A percentile compares a stretch with the other conserved stretches of the same genome.
Evolutionary conservation across 164 flowering plant genomes (phyloP).

Genomic region (Cinnamomum chago): DNA sequence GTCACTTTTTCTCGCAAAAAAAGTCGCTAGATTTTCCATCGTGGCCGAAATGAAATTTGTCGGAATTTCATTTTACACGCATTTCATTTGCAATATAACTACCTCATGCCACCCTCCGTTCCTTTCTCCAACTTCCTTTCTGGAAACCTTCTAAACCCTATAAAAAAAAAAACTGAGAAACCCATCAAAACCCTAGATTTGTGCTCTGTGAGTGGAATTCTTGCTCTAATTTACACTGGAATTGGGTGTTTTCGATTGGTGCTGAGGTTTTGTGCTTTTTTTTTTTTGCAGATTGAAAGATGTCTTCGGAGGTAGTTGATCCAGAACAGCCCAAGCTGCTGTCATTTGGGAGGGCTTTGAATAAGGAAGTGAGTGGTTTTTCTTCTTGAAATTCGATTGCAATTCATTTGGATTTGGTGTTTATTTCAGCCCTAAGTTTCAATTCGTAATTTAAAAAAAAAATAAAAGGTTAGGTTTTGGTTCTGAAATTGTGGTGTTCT

Average conservation of each 20-base stretch:
- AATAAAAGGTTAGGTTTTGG: not conserved
- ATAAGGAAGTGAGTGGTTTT: not conserved
- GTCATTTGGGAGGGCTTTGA: constrained; percentile 22
- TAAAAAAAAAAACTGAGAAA: not conserved
- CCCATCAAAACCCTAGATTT: not conserved
- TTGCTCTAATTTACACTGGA: not conserved
- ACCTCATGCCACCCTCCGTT: not conserved
- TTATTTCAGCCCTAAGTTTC: not conserved
- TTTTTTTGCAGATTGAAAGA: not conserved
- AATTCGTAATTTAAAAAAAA: not conserved
- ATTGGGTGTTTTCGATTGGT: not conserved
- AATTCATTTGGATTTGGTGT: not conserved
- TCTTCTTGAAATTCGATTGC: not conserved
- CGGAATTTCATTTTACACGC: not conserved
- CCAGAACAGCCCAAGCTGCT: constrained; percentile 25
- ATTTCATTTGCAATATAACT: not conserved
- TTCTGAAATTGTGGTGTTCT: not conserved
- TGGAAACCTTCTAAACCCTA: not conserved
- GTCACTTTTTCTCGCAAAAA: no score
- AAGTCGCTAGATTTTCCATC: not conserved
- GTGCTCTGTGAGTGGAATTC: not conserved
- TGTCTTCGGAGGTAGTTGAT: constrained; percentile 16
- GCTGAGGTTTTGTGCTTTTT: not conserved
- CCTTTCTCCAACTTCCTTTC: not conserved
- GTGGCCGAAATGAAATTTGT: not conserved